Evolutionary conservation across 2,329 filamentous ascomycete genomes (phyloP).

Genomic region (Pyrenophora seminiperda): DNA sequence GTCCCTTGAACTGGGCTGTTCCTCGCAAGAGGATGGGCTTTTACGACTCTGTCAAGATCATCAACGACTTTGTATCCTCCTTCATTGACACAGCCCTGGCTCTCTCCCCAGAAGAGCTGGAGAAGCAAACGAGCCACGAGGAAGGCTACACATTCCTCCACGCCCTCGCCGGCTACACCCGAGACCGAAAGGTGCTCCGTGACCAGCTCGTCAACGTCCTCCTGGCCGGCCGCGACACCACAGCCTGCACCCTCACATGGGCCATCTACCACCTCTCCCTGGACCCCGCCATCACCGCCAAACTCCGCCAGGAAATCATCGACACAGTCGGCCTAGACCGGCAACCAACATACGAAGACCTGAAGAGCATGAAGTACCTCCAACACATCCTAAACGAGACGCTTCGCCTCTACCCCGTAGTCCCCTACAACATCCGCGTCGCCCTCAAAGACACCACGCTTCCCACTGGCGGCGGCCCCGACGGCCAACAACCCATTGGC

Average conservation of each 20-base stretch:
- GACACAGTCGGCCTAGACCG: conserved; percentile 66
- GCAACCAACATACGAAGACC: conserved; percentile 71
- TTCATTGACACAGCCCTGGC: conserved; percentile 77
- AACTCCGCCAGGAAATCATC: conserved; percentile 75
- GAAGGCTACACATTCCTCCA: conserved; percentile 83
- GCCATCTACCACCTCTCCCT: conserved; percentile 79
- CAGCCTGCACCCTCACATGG: conserved; percentile 80
- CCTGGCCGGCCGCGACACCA: conserved; percentile 86
- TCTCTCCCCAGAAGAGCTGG: conserved; percentile 72
- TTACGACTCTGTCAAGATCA: conserved; percentile 65
- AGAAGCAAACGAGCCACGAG: conserved; percentile 73
- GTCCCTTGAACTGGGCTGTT: conserved; percentile 66
- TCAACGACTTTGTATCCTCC: conserved; percentile 76
- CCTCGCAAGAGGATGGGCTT: conserved; percentile 66
- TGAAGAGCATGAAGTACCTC: conserved; percentile 85
- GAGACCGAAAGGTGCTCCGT: conserved; percentile 69
- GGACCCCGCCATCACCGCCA: conserved; percentile 68
- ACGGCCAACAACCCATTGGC: conserved; percentile 53
- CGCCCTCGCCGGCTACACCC: conserved; percentile 79
- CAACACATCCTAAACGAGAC: conserved; percentile 45
- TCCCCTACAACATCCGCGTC: conserved; percentile 57
- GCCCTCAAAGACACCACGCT: conserved; percentile 56
- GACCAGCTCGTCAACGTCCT: conserved; percentile 78
- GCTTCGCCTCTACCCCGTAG: conserved; percentile 56
- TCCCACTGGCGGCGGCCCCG: conserved; percentile 55